Conservation (phyloP, 176 grass and related monocot genomes). For the Lolium multiflorum region DNA sequence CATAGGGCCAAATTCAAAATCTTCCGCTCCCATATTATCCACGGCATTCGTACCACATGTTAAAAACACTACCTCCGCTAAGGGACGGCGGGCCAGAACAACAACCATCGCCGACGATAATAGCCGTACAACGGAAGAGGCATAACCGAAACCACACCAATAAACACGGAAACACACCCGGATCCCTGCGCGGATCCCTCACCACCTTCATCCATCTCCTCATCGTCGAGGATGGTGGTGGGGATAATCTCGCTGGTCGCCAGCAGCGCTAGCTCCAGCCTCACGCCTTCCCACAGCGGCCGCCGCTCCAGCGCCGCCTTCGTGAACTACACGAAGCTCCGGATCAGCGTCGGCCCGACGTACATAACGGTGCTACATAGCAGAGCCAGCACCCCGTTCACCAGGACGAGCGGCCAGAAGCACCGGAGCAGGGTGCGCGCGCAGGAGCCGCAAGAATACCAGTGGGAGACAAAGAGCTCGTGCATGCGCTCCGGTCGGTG, state of each 20-base stretch:
- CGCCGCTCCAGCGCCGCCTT: background rate
- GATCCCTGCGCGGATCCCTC: too few relatives aligned
- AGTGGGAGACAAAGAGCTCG: slow-evolving; percentile 55
- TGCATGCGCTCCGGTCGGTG: slow-evolving; percentile 77
- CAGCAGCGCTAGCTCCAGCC: slow-evolving; percentile 62
- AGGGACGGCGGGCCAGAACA: too few relatives aligned
- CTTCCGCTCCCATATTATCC: too few relatives aligned
- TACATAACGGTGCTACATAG: slow-evolving; percentile 72
- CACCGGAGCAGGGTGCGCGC: slow-evolving; percentile 58
- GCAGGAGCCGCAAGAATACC: slow-evolving; percentile 36
- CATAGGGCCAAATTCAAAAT: too few relatives aligned
- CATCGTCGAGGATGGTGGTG: too few relatives aligned
- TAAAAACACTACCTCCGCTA: too few relatives aligned
- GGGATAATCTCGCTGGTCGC: background rate
- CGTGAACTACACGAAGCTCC: slow-evolving; percentile 76
- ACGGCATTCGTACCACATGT: too few relatives aligned
- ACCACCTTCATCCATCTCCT: too few relatives aligned
- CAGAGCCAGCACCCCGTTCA: slow-evolving; percentile 60
- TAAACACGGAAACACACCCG: too few relatives aligned
- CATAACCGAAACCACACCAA: too few relatives aligned
- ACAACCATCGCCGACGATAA: too few relatives aligned
- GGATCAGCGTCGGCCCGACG: slow-evolving; percentile 77
- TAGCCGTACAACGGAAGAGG: too few relatives aligned
- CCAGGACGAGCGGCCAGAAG: slow-evolving; percentile 72
- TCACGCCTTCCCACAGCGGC: slow-evolving; percentile 36